Base-by-base conservation (phyloP, 1,284 basidiomycete genomes). In the Tranzscheliella williamsii region DNA sequence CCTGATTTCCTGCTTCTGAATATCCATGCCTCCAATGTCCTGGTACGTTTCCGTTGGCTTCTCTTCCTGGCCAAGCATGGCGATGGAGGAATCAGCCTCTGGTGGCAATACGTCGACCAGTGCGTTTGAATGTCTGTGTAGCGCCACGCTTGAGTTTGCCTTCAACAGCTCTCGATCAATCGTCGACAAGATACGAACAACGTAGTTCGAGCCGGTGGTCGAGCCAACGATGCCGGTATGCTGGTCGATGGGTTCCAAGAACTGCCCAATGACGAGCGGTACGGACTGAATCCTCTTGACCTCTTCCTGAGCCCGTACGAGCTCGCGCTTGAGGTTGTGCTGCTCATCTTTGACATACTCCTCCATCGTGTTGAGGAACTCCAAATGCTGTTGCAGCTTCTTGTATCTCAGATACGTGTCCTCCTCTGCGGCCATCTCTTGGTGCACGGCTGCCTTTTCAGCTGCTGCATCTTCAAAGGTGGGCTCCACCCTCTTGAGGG, bases 221-320 rank as follows among this genome's bases (percentile, higher is more conserved):
- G 90, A 93, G 29, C 94, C 95, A 17, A 98, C 95, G 65, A 99
- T 99, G 52, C 89, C 93, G 17, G 94, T 92, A 74, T 89, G 87
- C 79, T 97, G 91, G 82, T 99, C 95, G 78, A 99, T 97, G 44
- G 95, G 90, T 80, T 99, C 95, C 33, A 98, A 85, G 83, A 99
- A 99, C 79, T 99, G 95, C 41, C 95, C 95, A 71, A 99, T 99
- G 73, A 99, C 95, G n/a, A 99, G 86, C 0, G 95, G 95, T 4
- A 98, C 95, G 38, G 90, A 91, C 81, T 99, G 93, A 76, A 99
- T 99, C 47, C 95, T 88, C 81, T 97, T 97, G 71, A 99, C 95
- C 81, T 99, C 95, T 79, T 99, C 95, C 75, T 98, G 94, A 1
- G 95, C 95, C 53, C 95, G 89, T 63, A 98, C 89, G 50, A 98